Conservation (phyloP, 208 protist genomes). For the Perkinsela sp. region DNA sequence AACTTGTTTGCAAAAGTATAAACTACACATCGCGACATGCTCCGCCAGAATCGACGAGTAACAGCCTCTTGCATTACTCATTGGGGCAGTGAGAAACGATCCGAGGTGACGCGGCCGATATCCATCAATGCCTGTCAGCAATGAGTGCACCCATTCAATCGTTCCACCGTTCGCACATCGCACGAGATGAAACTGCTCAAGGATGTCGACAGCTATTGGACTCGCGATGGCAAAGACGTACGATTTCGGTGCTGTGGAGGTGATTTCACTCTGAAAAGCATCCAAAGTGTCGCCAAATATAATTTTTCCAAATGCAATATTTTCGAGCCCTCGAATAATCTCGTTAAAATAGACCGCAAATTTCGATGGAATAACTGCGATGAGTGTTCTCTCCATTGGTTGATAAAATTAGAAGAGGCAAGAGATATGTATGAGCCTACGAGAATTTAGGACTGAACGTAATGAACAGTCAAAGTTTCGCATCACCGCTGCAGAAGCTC, state of each 20-base stretch:
- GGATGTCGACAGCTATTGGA: background rate
- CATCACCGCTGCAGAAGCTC: background rate
- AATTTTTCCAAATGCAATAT: background rate
- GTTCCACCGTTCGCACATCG: background rate
- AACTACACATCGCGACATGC: slow-evolving; percentile 27
- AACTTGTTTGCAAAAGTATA: slow-evolving; percentile 47
- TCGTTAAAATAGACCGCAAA: background rate
- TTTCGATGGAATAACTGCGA: background rate
- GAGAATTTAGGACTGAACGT: background rate
- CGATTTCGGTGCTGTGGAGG: background rate
- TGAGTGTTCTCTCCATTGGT: too few species aligned
- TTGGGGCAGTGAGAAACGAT: slow-evolving; percentile 17
- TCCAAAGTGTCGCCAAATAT: background rate
- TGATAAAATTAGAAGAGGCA: background rate
- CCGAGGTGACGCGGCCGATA: slow-evolving; percentile 15
- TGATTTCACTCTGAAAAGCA: background rate
- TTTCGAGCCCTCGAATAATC: background rate
- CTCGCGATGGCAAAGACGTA: background rate
- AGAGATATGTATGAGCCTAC: background rate
- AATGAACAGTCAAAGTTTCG: background rate
- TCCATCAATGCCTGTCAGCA: slow-evolving; percentile 27
- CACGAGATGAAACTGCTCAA: background rate
- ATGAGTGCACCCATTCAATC: slow-evolving; percentile 22
- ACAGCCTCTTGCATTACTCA: slow-evolving; percentile 29
- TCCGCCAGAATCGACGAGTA: slow-evolving; percentile 33